Conservation (phyloP, 192 early-diverging fungal species). For the Coemansia sp. region DNA sequence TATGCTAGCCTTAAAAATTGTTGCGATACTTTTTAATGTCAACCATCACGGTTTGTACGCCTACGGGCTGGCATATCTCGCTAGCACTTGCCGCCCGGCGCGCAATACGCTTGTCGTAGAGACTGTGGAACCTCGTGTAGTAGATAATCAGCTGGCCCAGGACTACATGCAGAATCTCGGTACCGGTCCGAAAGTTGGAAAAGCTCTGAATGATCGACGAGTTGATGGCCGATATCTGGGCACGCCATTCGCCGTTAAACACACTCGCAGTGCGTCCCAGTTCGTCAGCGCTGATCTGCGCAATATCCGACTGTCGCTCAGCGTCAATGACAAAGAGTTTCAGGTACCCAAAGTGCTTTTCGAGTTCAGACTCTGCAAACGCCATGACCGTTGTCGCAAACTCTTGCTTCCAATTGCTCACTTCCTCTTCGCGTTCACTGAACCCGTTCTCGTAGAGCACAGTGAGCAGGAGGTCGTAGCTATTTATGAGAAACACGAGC, state of each 20-base stretch:
- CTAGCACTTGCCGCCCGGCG: constrained; percentile 52
- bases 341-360: constrained; percentile 76
- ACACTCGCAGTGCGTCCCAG: constrained; percentile 60
- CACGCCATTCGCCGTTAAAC: constrained; percentile 84
- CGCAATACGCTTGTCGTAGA: constrained; percentile 74
- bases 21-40: constrained; percentile 90
- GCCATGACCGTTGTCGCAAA: constrained; percentile 59
- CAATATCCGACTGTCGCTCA: constrained; percentile 65
- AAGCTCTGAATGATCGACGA: constrained; percentile 88
- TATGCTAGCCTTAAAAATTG: constrained; percentile 35
- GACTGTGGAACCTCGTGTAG: constrained; percentile 85
- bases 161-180: constrained; percentile 85
- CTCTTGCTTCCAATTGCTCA: constrained; percentile 49
- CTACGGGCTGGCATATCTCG: constrained; percentile 65
- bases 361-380: constrained; percentile 89
- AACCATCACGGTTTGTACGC: constrained; percentile 91
- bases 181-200: constrained; percentile 94
- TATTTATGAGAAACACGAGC: constrained; percentile 91
- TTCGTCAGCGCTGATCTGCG: constrained; percentile 52
- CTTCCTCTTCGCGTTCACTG: constrained; percentile 50
- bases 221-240: constrained; percentile 75
- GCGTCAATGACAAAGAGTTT: constrained; percentile 77
- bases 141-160: constrained; percentile 88
- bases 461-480: constrained; percentile 83
- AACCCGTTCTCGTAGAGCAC: constrained; percentile 69